phyloP scores from a whole-genome alignment of 441 rosid species.

The Euphorbia celastroides region DNA sequence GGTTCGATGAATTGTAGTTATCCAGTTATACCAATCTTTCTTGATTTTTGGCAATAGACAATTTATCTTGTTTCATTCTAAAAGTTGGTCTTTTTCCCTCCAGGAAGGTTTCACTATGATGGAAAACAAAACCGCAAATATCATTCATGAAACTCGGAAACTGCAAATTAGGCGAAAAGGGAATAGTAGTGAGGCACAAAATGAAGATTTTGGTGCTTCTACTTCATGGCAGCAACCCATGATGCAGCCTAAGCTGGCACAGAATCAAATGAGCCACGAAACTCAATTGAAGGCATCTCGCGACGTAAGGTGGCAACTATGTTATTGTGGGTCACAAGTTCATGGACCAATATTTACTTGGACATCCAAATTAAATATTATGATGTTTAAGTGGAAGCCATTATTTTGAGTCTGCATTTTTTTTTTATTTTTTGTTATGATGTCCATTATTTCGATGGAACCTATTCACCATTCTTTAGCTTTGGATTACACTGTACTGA shows the following conservation, averaged over 20 bases:
- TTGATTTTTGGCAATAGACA: neutral
- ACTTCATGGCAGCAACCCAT: conserved; percentile 42
- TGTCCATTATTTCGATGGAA: too few relatives aligned
- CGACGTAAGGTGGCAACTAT: conserved; percentile 85
- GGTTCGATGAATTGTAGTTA: neutral
- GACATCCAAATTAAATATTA: neutral
- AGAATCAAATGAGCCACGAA: conserved; percentile 52
- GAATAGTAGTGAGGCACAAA: conserved; percentile 27
- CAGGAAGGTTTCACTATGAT: conserved; percentile 81
- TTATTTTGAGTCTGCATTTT: too few relatives aligned
- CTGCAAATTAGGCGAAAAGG: conserved; percentile 65
- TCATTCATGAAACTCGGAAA: conserved; percentile 63
- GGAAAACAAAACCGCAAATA: conserved; percentile 69
- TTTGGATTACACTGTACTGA: too few relatives aligned
- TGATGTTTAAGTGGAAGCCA: neutral
- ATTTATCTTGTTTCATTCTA: conserved; percentile 6
- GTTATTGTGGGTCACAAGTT: conserved; percentile 38
- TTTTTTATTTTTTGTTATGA: too few relatives aligned
- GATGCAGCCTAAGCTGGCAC: conserved; percentile 38
- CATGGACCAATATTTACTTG: conserved; percentile 14
- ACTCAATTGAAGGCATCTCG: conserved; percentile 98
- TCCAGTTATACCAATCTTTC: neutral
- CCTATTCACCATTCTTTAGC: too few relatives aligned
- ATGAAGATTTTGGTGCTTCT: conserved; percentile 32
- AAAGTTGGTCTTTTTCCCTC: conserved; percentile 12